Base-by-base conservation (phyloP, 352 stramenopile species). In the Phytophthora litchii region DNA sequence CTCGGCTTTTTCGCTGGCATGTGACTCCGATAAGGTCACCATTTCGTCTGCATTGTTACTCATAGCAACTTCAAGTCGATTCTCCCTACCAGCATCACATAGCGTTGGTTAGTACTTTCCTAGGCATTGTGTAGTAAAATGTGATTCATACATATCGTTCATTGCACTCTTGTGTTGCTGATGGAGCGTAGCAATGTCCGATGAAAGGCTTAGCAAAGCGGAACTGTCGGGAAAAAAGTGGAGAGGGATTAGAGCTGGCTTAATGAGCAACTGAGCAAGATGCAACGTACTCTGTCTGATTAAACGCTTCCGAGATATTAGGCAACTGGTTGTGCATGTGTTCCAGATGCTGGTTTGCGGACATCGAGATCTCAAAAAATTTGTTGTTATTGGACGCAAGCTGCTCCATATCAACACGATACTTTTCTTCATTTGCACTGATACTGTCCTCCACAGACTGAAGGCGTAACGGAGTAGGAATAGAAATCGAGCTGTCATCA, bases 321-420 rank as follows among this genome's bases (percentile, higher is more conserved):
- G 81, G 81, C 4, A 91, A 44, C 4, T 86, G 75, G 23, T 51
- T 64, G n/a, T 86, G 69, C 10, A 91, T 62, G 13, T 57, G 31
- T 0, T 89, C 79, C 14, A 88, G 14, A 42, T 91, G 79, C 37
- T 86, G 73, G 13, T 41, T 64, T 20, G 82, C 79, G 3, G 78
- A 79, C 4, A 35, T 51, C 1, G 78, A 61, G 44, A 91, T 85
- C 51, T 89, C 80, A 5, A 91, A 43, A 42, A 89, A 89, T 48
- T 85, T 89, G 45, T 75, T 62, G 29, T 78, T 80, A 23, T 74
- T 72, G 1, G 71, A 49, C 13, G 53, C 37, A 4, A 91, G 65
- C 11, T 60, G 48, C 13, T 81, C 57, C 40, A 89, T 59, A 31
- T 92, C 74, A 17, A 92, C 48, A 16, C 46, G 54, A 59, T 87